Base-by-base conservation (phyloP, 2,329 filamentous ascomycete species). In the Graphilbum sp. region DNA sequence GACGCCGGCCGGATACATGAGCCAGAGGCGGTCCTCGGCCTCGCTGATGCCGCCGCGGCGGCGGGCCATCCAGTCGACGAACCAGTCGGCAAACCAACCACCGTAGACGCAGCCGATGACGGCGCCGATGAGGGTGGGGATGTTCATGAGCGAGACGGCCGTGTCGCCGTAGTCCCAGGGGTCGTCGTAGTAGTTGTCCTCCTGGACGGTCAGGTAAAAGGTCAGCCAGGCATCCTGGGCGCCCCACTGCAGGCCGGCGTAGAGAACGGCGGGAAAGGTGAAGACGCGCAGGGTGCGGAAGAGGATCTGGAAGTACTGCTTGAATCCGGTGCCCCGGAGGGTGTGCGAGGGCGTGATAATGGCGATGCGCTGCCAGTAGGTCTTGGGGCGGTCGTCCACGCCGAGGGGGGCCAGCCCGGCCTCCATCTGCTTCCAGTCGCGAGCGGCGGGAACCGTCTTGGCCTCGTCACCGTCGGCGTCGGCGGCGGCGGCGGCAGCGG, bases 171-270 rank as follows among this genome's bases (percentile, higher is more conserved):
- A 39, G 37, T 39, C 16, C 37, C 37, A 39, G 15, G 37, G 37
- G 27, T 34, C 37, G 11, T 39, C 32, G 16, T 39, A 39, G 37
- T 39, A 39, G 32, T 39, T 35, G 19, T 39, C 37, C 32, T 39
- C 37, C 32, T 39, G 24, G 11, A 39, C 37, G 18, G 37, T 31
- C 4, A 39, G 32, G 19, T 39, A 39, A 35, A 39, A 39, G 8
- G 37, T 39, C 15, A 39, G 37, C 37, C 37, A 39, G 24, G 37
- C 37, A 17, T 39, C 37, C 32, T 39, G 37, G n/a, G 37, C 37
- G 9, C 37, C 37, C 37, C 37, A 39, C 20, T 39, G 37, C 12
- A 39, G 33, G 13, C 37, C 37, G 18, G 37, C 37, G n/a, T 39
- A 39, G 24, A 39, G 27, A 12, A 39, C 37, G 11, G 24, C 32